Conservation (phyloP, 106 monocot species). For the Hemerocallis citrina region DNA sequence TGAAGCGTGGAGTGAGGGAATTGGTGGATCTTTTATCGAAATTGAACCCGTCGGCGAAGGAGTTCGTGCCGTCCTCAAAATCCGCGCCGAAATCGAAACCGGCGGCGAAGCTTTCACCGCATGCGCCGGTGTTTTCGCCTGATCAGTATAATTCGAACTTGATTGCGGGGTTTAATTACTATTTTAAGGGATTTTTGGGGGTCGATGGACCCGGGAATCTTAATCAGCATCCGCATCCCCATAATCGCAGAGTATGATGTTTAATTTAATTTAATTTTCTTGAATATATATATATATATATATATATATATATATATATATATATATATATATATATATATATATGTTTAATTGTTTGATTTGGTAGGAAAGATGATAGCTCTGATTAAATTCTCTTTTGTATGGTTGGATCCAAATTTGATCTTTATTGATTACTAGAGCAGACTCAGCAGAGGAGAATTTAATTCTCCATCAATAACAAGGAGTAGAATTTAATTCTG, state of each 20-base stretch:
- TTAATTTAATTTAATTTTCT: no score
- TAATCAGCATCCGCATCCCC: neutral
- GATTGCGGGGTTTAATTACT: neutral
- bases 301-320: no score
- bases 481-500: no score
- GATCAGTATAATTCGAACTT: neutral
- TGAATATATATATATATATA: no score
- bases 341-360: no score
- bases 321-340: no score
- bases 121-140: neutral
- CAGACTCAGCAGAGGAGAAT: no score
- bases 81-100: neutral
- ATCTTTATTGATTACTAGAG: no score
- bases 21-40: neutral
- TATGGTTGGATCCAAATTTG: no score
- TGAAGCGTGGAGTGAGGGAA: neutral
- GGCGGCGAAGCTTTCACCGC: neutral
- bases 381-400: no score
- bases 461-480: no score
- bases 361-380: no score
- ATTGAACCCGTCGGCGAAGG: conserved; percentile 8
- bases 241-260: conserved; percentile 9
- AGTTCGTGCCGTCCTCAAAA: conserved; percentile 8
- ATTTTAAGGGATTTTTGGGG: neutral
- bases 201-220: conserved; percentile 34